Evolutionary conservation across 2,329 filamentous ascomycete species (phyloP), one percentile per base, ranked within the genome.

Genomic region (Epichloe sibirici): DNA sequence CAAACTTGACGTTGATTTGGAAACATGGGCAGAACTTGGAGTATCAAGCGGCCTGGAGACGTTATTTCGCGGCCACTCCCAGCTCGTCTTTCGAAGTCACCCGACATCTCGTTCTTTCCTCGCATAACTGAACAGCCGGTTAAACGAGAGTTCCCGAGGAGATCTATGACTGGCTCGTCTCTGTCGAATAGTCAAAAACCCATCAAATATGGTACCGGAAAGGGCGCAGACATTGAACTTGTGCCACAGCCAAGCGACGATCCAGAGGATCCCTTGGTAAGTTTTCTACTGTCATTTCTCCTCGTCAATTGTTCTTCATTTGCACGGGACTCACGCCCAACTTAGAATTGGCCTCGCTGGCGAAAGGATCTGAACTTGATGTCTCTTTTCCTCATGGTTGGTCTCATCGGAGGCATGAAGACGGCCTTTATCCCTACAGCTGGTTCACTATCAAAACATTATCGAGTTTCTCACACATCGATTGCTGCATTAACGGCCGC

Each of bases 221-320:
- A 68, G 51, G 59, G 70, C 52, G 63, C 69, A 2, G 60, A 63
- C 13, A 63, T 73, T 5, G 76, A 78, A 61, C 63, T 78, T 45
- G 71, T 75, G 9, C 78, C 78, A 3, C 77, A 78, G 60, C 77
- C 78, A 0, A 80, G 75, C 51, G 74, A 79, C 52, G 74, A 78
- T 51, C 66, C 69, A 0, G 68, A 73, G 25, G 78, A 81, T 61
- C 78, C 78, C 49, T 58, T 81, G 62, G 77, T 79, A 66, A 51
- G 72, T 63, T 44, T 13, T n/a, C 23, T 34, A 15, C 17, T 17
- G 39, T 49, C 21, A 15, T 9, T 39, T 15, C 34, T 31, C 25
- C 51, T 45, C 17, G 8, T 21, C 39, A 35, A 28, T 17, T 4
- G 11, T 37, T 17, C 25, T 15, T 38, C 23, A 35, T 35, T 12